Evolutionary conservation across 768 basidiomycete species (phyloP), one percentile per base, ranked within the genome.

Genomic region (Lentinula raphanica): DNA sequence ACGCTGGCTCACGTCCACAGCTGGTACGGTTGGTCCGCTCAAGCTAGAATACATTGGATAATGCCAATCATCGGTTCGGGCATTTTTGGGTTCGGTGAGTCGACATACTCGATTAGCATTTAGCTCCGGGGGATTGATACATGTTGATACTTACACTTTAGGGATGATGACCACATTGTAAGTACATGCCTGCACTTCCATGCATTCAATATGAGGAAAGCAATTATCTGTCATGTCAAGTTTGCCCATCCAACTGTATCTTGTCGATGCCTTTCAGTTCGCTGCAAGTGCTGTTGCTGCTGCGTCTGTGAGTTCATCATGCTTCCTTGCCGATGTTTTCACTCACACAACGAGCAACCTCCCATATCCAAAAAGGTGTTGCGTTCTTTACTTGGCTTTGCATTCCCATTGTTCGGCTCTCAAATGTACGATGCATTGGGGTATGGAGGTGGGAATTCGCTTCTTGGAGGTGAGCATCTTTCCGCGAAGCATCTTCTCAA

Each of bases 21-120:
- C 60, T 88, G 87, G 87, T 88, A 86, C 65, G 87, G 87, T 17
- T 88, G 87, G 87, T 85, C 86, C 9, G 87, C 86, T 2, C 74
- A 84, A 60, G 78, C 78, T 0, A 64, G 64, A 28, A 56, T 82
- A 1, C 85, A 88, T 58, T 88, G 84, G 85, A 85, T 86, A 32
- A 84, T 89, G 82, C 87, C 87, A 8, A 85, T 88, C 44, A 78
- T 83, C 42, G 83, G 83, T 2, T 76, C 83, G 3, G 74, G 71
- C 1, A 80, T 83, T 48, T 83, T 79, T 63, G 79, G 79, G 11
- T 81, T 79, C 61, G 79, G 81, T 70, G 58, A 15, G 12, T 21
- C 23, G 21, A n/a, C 8, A 25, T 9, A 25, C 13, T 35, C 6
- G 8, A n/a, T n/a, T 13, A 35, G 32, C 3, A 46, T 5, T 35